Percentiles rank a stretch among this genome's conserved stretches.
Conservation (phyloP, 192 early-diverging fungal genomes). For the Mortierella alpina region DNA sequence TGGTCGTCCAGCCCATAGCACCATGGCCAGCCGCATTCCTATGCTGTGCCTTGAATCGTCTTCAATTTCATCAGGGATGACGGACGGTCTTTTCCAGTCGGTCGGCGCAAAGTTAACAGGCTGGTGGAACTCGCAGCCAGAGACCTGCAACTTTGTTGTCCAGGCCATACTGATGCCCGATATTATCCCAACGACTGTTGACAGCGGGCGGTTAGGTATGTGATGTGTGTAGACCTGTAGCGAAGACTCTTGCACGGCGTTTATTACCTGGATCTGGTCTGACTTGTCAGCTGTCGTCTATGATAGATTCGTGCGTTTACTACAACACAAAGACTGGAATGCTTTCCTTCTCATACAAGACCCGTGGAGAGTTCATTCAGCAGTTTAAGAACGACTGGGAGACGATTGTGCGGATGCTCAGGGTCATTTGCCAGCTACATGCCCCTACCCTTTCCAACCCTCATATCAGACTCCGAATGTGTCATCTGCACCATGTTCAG, state of each 20-base stretch:
- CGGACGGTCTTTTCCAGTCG: slow-evolving; percentile 28
- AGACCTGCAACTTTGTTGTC: slow-evolving; percentile 49
- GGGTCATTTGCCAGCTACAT: slow-evolving; percentile 43
- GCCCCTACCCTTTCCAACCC: slow-evolving; percentile 34
- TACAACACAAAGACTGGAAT: slow-evolving; percentile 19
- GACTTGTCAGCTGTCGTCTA: neutral
- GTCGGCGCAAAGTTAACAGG: slow-evolving; percentile 49
- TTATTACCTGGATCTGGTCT: neutral
- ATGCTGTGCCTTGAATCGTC: slow-evolving; percentile 30
- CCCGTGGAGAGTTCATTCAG: slow-evolving; percentile 28
- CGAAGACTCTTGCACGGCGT: neutral
- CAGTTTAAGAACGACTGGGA: slow-evolving; percentile 52
- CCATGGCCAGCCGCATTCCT: slow-evolving; percentile 20
- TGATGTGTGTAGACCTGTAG: neutral
- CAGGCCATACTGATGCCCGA: slow-evolving; percentile 38
- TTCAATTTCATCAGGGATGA: slow-evolving; percentile 29
- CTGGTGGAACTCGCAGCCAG: slow-evolving; percentile 47
- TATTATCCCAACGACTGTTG: slow-evolving; percentile 26
- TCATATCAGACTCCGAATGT: slow-evolving; percentile 9
- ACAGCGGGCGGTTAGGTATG: slow-evolving; percentile 30
- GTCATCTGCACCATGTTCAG: slow-evolving; percentile 36
- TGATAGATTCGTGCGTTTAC: slow-evolving; percentile 17
- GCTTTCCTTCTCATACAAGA: slow-evolving; percentile 40
- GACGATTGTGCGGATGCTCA: slow-evolving; percentile 42
- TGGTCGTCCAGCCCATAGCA: neutral